phyloP scores from a whole-genome alignment of 2,329 filamentous ascomycete species.

The Aspergillus sp. region DNA sequence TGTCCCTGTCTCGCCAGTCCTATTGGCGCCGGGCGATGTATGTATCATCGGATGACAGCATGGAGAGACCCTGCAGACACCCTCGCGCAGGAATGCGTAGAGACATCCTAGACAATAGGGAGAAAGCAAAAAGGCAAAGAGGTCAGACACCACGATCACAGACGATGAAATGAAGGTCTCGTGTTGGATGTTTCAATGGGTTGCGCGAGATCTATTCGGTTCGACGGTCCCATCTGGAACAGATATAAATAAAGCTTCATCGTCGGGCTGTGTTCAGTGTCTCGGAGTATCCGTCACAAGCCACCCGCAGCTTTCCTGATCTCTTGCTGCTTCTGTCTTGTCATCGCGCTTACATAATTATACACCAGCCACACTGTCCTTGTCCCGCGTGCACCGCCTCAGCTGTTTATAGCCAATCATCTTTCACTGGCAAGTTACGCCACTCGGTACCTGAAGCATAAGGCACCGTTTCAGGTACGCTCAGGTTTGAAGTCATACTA shows the following conservation, averaged over 20 bases:
- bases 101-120: neutral
- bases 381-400: constrained; percentile 19
- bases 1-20: neutral
- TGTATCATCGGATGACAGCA: neutral
- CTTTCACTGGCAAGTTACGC: constrained; percentile 1
- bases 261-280: constrained; percentile 7
- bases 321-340: neutral
- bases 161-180: neutral
- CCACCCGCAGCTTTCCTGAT: neutral
- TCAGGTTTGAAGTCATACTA: neutral
- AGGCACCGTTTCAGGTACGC: constrained; percentile 2
- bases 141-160: constrained; percentile 19
- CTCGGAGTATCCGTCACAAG: neutral
- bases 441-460: constrained; percentile 23
- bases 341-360: neutral
- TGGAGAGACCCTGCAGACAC: constrained; percentile 11
- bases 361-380: constrained; percentile 6
- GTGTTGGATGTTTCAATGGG: neutral
- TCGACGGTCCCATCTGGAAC: neutral
- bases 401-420: constrained; percentile 14
- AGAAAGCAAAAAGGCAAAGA: constrained; percentile 3
- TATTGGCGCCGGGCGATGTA: neutral
- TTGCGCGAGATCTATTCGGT: neutral
- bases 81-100: neutral
- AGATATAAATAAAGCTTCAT: constrained; percentile 5